These are phyloP conservation scores for Aureobasidium sp. DNA, from an alignment of 2,329 filamentous ascomycete genomes.

Conservation along the genomic window DNA sequence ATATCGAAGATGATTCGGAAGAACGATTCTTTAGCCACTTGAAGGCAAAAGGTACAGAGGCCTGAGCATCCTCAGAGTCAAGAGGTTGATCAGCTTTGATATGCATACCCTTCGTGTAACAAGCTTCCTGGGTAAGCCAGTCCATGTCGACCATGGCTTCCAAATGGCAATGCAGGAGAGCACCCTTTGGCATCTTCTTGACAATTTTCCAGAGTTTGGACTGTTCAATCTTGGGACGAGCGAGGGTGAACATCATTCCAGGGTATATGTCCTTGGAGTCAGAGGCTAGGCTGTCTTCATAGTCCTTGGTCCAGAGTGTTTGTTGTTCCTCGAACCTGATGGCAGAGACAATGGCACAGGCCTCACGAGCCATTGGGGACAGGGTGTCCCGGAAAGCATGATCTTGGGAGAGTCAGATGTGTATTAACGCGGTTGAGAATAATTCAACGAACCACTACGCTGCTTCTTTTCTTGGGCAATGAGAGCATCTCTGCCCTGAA, in stretches of 20 bases:
- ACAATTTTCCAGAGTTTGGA: conserved; percentile 83
- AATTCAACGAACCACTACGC: conserved; percentile 58
- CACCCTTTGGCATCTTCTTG: conserved; percentile 79
- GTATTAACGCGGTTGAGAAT: not conserved
- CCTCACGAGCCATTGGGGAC: conserved; percentile 68
- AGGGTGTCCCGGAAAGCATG: conserved; percentile 63
- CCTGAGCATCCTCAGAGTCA: conserved; percentile 43
- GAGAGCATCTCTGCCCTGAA: conserved; percentile 65
- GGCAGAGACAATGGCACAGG: conserved; percentile 68
- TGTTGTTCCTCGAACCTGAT: conserved; percentile 71
- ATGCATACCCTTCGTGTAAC: conserved; percentile 66
- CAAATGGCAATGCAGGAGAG: conserved; percentile 76
- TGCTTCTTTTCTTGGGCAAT: conserved; percentile 74
- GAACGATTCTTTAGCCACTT: conserved; percentile 42
- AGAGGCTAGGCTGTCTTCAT: conserved; percentile 61
- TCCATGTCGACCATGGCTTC: conserved; percentile 87
- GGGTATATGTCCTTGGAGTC: conserved; percentile 58
- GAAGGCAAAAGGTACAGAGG: conserved; percentile 54
- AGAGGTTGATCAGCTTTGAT: conserved; percentile 55
- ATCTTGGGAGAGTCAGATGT: conserved; percentile 38
- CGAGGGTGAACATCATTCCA: conserved; percentile 88
- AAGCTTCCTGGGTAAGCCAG: conserved; percentile 64
- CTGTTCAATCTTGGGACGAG: conserved; percentile 75
- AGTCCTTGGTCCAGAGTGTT: conserved; percentile 65
- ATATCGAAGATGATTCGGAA: conserved; percentile 47